Evolutionary conservation across 2,329 filamentous ascomycete genomes (phyloP), one percentile per base, ranked within the genome.

Genomic region (Dactylellina haptotyla): DNA sequence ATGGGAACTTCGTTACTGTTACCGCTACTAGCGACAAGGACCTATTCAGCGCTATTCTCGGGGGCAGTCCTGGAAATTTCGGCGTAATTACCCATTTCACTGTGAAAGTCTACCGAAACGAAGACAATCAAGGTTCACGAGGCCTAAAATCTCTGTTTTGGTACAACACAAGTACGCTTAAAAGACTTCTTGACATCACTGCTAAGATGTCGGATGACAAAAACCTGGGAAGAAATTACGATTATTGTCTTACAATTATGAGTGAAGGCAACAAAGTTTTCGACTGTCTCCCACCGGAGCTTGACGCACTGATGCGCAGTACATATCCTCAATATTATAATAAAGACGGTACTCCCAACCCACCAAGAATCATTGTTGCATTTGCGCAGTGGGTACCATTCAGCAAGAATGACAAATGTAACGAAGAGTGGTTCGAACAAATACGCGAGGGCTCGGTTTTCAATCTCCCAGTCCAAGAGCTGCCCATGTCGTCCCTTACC

Each of bases 161-260:
- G 28, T 85, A 84, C 76, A 77, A 79, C 4, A 77, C 78, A 1
- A 75, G 81, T n/a, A 81, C 79, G 0, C 79, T 84, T 4, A 80
- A 81, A 69, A 74, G 78, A 4, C 79, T 84, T 0, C 76, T 84
- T 0, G 78, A 80, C 23, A 79, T 80, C 8, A 76, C 84, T 1
- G 82, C 81, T 1, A 80, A 82, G 64, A 84, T 84, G 82, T 79
- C 82, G 2, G 83, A 84, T 20, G 77, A 84, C 61, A 77, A 79
- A 0, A 76, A 80, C 25, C 81, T 82, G 57, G 82, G 83, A 2
- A 79, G 82, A 2, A 83, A 83, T 76, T 85, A 82, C 58, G 84
- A 85, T 75, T 77, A 84, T 10, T 83, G 82, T 64, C 78, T 84
- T 73, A 84, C 80, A 75, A 82, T 84, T 28, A 28, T 46, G 41